A percentile compares a stretch with the other conserved stretches of the same genome.
These are phyloP conservation scores for Epichloe festucae DNA, from an alignment of 2,329 filamentous ascomycete species.

Conservation along the genomic window DNA sequence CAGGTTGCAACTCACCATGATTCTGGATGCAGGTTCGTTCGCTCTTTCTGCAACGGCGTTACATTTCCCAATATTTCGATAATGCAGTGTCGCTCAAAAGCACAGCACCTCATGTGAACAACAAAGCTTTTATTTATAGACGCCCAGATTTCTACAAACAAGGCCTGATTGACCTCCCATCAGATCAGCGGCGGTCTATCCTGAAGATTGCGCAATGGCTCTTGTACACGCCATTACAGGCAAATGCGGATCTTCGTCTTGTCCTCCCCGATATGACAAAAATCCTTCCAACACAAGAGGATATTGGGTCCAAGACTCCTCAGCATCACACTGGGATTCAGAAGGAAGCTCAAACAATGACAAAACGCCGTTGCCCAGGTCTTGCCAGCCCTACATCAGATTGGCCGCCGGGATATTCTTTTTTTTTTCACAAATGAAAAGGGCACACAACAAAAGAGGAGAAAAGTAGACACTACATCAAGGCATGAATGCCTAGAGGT, in stretches of 20 bases:
- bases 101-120: not conserved
- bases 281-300: slow-evolving; percentile 3
- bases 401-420: slow-evolving; percentile 4
- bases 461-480: not conserved
- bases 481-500: not conserved
- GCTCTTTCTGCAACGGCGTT: not conserved
- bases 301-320: slow-evolving; percentile 35
- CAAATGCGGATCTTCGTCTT: slow-evolving; percentile 2
- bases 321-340: slow-evolving; percentile 16
- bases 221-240: slow-evolving; percentile 1
- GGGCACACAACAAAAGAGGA: not conserved
- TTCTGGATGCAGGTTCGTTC: not conserved
- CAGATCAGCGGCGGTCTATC: slow-evolving; percentile 1
- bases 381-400: slow-evolving; percentile 1
- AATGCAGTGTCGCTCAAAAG: not conserved
- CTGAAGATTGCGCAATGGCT: not conserved
- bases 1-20: not conserved
- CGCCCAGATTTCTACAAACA: slow-evolving; percentile 1
- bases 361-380: slow-evolving; percentile 8
- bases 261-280: slow-evolving; percentile 2
- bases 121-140: slow-evolving; percentile 7
- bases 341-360: slow-evolving; percentile 4
- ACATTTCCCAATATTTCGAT: not conserved
- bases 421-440: not conserved
- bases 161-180: not conserved